Percentiles rank a stretch among this genome's conserved stretches.
Evolutionary conservation across 2,329 filamentous ascomycete genomes (phyloP).

Genomic region (Colletotrichum chlorophyti): DNA sequence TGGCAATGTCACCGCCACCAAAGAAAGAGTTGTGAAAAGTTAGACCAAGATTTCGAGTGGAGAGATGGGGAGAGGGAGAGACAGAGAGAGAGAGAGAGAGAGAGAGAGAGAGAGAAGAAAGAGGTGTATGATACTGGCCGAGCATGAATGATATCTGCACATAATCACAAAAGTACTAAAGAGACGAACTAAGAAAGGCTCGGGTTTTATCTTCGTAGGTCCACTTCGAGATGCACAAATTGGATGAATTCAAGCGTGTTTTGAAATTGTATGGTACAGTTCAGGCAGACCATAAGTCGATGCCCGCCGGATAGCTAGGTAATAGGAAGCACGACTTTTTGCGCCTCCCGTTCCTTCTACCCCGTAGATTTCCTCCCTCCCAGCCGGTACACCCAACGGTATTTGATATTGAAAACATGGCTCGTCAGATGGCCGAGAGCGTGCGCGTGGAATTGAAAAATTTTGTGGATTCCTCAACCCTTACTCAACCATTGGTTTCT

Average conservation of each 20-base stretch:
- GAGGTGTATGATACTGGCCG: constrained; percentile 4
- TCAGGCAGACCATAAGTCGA: constrained; percentile 27
- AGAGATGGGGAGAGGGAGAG: background rate
- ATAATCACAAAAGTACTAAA: no score
- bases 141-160: background rate
- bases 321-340: constrained; percentile 26
- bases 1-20: no score
- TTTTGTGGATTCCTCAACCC: constrained; percentile 17
- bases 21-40: no score
- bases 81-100: no score
- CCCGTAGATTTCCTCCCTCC: background rate
- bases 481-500: constrained; percentile 26
- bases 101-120: no score
- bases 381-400: constrained; percentile 11
- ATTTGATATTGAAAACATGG: background rate
- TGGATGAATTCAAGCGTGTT: constrained; percentile 27
- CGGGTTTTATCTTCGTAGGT: no score
- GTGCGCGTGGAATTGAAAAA: background rate
- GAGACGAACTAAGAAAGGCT: no score
- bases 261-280: constrained; percentile 28
- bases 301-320: constrained; percentile 15
- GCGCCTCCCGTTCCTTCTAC: constrained; percentile 23
- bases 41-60: background rate
- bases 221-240: background rate
- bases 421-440: constrained; percentile 17